Evolutionary conservation across 306 rosid genomes (phyloP).

Genomic region (Delonix regia): DNA sequence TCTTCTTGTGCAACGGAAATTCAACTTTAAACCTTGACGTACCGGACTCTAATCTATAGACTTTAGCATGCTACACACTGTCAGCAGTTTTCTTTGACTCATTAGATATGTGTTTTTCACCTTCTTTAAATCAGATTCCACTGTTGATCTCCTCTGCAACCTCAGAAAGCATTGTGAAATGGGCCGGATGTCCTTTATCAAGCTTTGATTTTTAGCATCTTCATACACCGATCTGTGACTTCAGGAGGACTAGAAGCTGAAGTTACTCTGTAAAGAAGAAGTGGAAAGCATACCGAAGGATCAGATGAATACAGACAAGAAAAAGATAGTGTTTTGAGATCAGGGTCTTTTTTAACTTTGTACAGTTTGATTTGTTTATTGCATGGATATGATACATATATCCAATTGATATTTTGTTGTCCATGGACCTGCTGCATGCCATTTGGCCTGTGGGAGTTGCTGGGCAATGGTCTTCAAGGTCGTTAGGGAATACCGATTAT

Average conservation of each 20-base stretch:
- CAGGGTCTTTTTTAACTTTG: conserved; percentile 51
- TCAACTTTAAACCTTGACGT: conserved; percentile 10
- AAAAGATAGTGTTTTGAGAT: conserved; percentile 39
- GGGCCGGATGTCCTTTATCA: conserved; percentile 30
- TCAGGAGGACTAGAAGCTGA: conserved; percentile 49
- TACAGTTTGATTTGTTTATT: conserved; percentile 66
- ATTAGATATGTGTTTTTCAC: conserved; percentile 7
- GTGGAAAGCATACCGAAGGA: conserved; percentile 50
- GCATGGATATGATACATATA: conserved; percentile 50
- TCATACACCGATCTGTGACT: conserved; percentile 35
- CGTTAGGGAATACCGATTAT: conserved; percentile 39
- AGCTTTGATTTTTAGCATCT: conserved; percentile 42
- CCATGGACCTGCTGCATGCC: conserved; percentile 43
- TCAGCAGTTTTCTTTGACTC: conserved; percentile 4
- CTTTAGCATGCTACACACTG: conserved; percentile 1
- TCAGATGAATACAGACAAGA: conserved; percentile 38
- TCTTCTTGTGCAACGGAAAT: conserved; percentile 24
- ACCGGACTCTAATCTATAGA: background rate
- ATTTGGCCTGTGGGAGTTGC: conserved; percentile 24
- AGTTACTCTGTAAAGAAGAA: conserved; percentile 64
- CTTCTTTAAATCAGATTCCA: conserved; percentile 46
- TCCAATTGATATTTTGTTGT: conserved; percentile 49
- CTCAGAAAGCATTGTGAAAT: conserved; percentile 36
- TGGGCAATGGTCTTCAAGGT: conserved; percentile 35
- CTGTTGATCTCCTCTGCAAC: conserved; percentile 44